Base-by-base conservation (phyloP, 2,329 filamentous ascomycete genomes). In the Scopulariopsis brevicaulis region DNA sequence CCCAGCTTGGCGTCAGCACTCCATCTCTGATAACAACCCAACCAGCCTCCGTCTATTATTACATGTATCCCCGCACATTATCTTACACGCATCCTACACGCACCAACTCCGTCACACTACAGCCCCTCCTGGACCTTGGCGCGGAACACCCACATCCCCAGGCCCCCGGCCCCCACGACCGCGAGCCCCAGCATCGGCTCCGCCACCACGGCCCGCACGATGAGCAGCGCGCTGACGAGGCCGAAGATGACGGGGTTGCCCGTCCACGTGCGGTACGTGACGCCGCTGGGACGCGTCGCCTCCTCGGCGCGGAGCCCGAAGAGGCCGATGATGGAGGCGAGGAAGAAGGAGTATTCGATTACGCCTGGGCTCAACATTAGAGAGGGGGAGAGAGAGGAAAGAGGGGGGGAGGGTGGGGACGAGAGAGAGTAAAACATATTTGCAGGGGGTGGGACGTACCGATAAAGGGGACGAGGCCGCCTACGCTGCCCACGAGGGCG, bases 191-290 rank as follows among this genome's bases (percentile, higher is more conserved):
- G 92, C 56, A 96, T 65, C 4, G 94, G 94, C 72, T 96, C 86
- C 37, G 91, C 88, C 68, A 99, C 94, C 15, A 97, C 85, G 3
- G 92, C 91, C 55, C 94, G 80, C 66, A 85, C 92, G 50, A 99
- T 81, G 63, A 99, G 72, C 68, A 99, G 99, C 62, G 99, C 71
- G 69, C 90, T 96, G 46, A 99, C 94, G 67, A 94, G 99, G 79
- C 94, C 99, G 70, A 99, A 99, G 59, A 96, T 93, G 63, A 99
- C 93, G 10, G 94, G 94, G 2, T 94, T 99, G 1, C 87, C 87
- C 66, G 97, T 96, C 94, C 93, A 99, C 3, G 92, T 96, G 69
- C 85, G 86, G 73, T 99, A 99, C 0, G n/a, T 50, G 46, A 22
- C 46, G 12, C 94, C 93, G 28, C 94, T 77, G 70, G 96, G 90